Conservation (phyloP, 768 basidiomycete genomes). For the Agaricus sinodeliciosus region DNA sequence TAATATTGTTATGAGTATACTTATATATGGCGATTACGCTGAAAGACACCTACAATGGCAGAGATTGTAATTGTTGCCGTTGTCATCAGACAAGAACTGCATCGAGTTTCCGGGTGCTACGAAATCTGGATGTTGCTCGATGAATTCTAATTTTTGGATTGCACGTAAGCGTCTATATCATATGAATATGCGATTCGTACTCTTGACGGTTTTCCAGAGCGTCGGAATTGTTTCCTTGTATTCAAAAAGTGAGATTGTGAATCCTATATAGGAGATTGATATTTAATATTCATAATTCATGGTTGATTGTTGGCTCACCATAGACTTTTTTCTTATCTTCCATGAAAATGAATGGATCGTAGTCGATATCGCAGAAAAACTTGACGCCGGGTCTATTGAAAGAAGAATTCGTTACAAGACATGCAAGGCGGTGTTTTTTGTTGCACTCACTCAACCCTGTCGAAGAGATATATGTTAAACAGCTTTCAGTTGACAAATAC, state of each 20-base stretch:
- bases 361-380: constrained; percentile 82
- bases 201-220: constrained; percentile 73
- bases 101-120: constrained; percentile 69
- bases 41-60: constrained; percentile 53
- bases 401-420: constrained; percentile 1
- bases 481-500: background rate
- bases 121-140: constrained; percentile 50
- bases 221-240: constrained; percentile 83
- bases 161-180: too few relatives aligned
- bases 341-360: constrained; percentile 88
- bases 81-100: constrained; percentile 74
- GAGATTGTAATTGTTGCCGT: constrained; percentile 64
- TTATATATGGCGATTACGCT: background rate
- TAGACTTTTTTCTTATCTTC: constrained; percentile 80
- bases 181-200: too few relatives aligned
- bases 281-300: constrained; percentile 13
- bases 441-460: constrained; percentile 39
- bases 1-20: constrained; percentile 20
- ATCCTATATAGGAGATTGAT: constrained; percentile 36
- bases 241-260: constrained; percentile 79
- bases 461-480: background rate
- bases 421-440: background rate
- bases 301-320: constrained; percentile 33
- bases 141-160: constrained; percentile 59
- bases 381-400: constrained; percentile 68